phyloP scores from a whole-genome alignment of 192 early-diverging fungal genomes.

The Backusella mclennaniae region DNA sequence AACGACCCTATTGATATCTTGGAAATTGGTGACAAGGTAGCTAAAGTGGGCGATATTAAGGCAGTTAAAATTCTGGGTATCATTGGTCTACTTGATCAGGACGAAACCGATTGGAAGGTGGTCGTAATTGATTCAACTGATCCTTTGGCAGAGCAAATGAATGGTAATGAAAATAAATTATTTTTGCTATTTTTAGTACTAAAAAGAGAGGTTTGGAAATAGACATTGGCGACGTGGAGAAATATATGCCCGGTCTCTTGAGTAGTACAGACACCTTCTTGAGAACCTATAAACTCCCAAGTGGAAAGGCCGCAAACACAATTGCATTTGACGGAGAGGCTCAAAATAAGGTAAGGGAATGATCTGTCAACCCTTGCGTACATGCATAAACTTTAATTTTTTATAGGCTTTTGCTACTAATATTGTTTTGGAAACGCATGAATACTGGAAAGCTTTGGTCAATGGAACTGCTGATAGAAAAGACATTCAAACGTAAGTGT shows the following conservation, averaged over 20 bases:
- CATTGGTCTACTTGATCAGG: constrained; percentile 98
- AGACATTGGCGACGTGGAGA: constrained; percentile 98
- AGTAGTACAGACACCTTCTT: constrained; percentile 96
- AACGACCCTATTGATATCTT: constrained; percentile 98
- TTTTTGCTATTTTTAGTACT: not conserved
- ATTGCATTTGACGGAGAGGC: constrained; percentile 92
- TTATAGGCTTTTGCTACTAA: constrained; percentile 77
- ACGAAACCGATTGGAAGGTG: constrained; percentile 99
- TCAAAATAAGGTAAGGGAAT: constrained; percentile 56
- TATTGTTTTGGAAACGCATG: constrained; percentile 86
- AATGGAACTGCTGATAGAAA: constrained; percentile 20
- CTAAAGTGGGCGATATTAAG: constrained; percentile 92
- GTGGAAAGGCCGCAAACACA: constrained; percentile 97
- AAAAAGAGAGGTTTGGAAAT: not conserved
- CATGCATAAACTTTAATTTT: not conserved
- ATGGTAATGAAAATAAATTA: constrained; percentile 47
- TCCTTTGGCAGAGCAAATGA: constrained; percentile 91
- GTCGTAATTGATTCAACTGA: constrained; percentile 97
- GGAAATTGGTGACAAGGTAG: constrained; percentile 96
- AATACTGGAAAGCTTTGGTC: constrained; percentile 89
- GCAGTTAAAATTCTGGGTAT: constrained; percentile 98
- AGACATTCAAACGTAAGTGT: constrained; percentile 19
- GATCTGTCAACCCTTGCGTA: not conserved
- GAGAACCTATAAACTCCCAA: constrained; percentile 99
- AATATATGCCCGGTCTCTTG: constrained; percentile 89